Evolutionary conservation across 2,329 filamentous ascomycete species (phyloP).

Genomic region (Penicillium sp.): DNA sequence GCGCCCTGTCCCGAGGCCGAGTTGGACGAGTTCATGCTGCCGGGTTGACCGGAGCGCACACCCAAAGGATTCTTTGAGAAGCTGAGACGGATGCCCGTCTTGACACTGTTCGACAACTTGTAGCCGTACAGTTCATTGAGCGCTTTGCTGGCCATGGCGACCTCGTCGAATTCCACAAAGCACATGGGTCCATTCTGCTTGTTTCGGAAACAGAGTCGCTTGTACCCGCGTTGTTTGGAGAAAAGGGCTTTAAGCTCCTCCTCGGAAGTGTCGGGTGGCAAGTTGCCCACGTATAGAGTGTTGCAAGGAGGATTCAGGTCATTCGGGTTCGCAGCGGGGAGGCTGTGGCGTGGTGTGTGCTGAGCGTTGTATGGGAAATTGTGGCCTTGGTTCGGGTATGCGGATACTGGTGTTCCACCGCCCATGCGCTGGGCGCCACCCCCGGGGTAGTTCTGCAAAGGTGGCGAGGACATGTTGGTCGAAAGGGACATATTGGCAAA

Average conservation of each 20-base stretch:
- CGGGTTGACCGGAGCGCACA: conserved; percentile 73
- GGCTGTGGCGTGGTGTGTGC: conserved; percentile 63
- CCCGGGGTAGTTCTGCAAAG: conserved; percentile 56
- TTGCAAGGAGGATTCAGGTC: conserved; percentile 98
- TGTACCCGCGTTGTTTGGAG: conserved; percentile 90
- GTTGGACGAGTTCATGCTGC: conserved; percentile 53
- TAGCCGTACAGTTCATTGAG: conserved; percentile 87
- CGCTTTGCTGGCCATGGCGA: conserved; percentile 87
- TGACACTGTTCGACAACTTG: conserved; percentile 83
- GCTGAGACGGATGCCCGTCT: conserved; percentile 90
- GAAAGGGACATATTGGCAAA: conserved; percentile 71
- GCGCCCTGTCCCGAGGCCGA: conserved; percentile 52
- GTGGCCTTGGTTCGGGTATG: conserved; percentile 58
- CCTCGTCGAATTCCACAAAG: conserved; percentile 96
- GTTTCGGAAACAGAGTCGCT: conserved; percentile 88
- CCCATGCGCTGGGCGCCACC: conserved; percentile 46
- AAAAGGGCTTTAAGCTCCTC: conserved; percentile 95
- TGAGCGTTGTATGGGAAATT: conserved; percentile 59
- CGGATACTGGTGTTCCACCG: conserved; percentile 52
- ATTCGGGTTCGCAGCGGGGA: conserved; percentile 86
- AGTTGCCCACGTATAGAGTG: conserved; percentile 95
- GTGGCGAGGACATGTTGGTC: conserved; percentile 61
- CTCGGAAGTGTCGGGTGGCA: conserved; percentile 88
- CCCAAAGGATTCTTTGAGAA: conserved; percentile 98
- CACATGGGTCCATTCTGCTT: conserved; percentile 98